Evolutionary conservation across 1,284 basidiomycete species (phyloP), one percentile per base, ranked within the genome.

Genomic region (Ustilago crameri): DNA sequence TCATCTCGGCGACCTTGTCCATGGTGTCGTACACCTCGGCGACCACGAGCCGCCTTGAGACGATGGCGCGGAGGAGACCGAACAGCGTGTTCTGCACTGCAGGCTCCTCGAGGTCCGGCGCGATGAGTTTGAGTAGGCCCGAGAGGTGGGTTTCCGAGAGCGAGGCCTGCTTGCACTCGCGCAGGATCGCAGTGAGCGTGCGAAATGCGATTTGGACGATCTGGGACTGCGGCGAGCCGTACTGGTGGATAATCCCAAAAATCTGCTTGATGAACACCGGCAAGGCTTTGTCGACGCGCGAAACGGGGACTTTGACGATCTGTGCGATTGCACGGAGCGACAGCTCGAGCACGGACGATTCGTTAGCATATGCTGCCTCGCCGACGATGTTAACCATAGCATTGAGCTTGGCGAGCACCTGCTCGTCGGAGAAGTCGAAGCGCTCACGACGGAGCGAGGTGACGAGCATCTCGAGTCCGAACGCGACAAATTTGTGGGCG

Each of bases 11-110:
- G n/a, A 98, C 90, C 69, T 90, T 90, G 70, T 93, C 92, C 95
- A 98, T 98, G 40, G 96, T 86, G 83, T 98, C 95, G 86, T 99
- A 98, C 51, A 99, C 91, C 84, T 98, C 96, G 0, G 93, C 92
- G 1, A 96, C 93, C 42, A 98, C 90, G 68, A 98, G 92, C 78
- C 91, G 92, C 30, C 95, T 90, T 4, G 90, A 87, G 18, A 98
- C 90, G 74, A 98, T 93, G 10, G 94, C 91, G n/a, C 93, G 90
- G 17, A 99, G 88, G 74, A 98, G 88, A 0, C 91, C 87, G 83
- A 99, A 98, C 14, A 95, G 90, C 14, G 92, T 88, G 2, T 87
- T 88, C 84, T 98, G 96, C 7, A 74, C 74, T 8, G 93, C 90
- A 0, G 91, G 90, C 55, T 98, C 96, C 83, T 98, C 95, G n/a